Evolutionary conservation across 768 basidiomycete species (phyloP), one percentile per base, ranked within the genome.

Genomic region (Russula virescens): DNA sequence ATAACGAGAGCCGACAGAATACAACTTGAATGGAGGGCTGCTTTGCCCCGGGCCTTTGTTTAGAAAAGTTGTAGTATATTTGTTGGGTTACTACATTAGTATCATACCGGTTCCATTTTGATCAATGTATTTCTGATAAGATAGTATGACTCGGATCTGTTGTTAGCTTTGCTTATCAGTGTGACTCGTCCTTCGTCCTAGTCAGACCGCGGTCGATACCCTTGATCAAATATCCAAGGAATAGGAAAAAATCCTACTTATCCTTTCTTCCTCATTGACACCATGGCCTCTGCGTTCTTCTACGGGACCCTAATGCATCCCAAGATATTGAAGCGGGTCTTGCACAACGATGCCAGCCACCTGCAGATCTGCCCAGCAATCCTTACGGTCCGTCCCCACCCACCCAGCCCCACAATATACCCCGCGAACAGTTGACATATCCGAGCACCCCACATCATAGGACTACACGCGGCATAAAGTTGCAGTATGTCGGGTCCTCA

Each of bases 271-370:
- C n/a, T n/a, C n/a, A n/a, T n/a, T 25, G 31, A 50, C 13, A 35
- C 26, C 23, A 77, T 77, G 75, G 51, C 71, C 64, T 74, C 76
- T 31, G 86, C 86, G 19, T 95, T 94, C 74, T 89, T 93, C 77
- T 94, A 95, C 73, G 95, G 95, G 14, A 96, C 91, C 0, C 77
- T 98, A 23, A 85, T 95, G 80, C 91, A 94, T 68, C 93, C 94
- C 6, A 82, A 82, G 53, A 88, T 98, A 69, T 76, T 97, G 42
- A 81, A 78, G 61, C 77, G 86, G n/a, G 93, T 97, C 8, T 84
- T 97, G 49, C 78, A 79, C 8, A 85, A 89, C 68, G 77, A 84
- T 48, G 89, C 87, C 9, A 68, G 75, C 9, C 77, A 85, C 64
- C 78, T 96, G 2, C 70, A 82, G 56, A 81, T 90, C 48, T 84